Evolutionary conservation across 352 stramenopile species (phyloP), one percentile per base, ranked within the genome.

Genomic region (Phytophthora aleatoria): DNA sequence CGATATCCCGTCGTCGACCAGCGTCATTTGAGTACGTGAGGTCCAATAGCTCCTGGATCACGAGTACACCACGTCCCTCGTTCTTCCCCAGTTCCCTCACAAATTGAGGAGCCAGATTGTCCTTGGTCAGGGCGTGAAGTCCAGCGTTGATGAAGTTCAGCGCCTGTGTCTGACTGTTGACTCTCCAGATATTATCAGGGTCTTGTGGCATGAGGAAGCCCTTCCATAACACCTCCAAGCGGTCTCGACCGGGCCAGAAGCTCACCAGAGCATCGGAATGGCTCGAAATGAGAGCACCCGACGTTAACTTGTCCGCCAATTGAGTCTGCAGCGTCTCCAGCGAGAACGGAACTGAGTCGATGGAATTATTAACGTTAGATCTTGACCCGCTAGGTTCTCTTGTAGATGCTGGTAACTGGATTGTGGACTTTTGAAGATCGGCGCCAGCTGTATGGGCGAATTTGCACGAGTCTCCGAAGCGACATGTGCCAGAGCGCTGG

Each of bases 71-170:
- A 15, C 62, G 60, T 12, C 73, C 70, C 7, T 74, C 67, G 1
- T 44, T 56, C 30, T 69, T 68, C 0, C 73, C 70, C n/a, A 79
- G 48, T 43, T 65, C 73, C 8, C 73, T 50, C n/a, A 81, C 50
- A 50, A 81, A 79, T 31, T 74, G 54, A 43, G 66, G 16, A 20
- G 70, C 73, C 31, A 74, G 6, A 8, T 41, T 69, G 11, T 74
- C 67, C 9, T 72, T 79, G 1, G 9, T 35, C 26, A 81, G 53
- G 15, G 73, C 73, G n/a, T 79, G 67, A 3, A 82, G 60, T n/a
- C 53, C 72, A 2, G 74, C 75, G 54, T 83, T 83, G 15, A 78
- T 57, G 24, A 83, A 81, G 16, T 74, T 81, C 1, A 80, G 33
- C 11, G 45, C 64, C 8, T 80, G 64, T n/a, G 70, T 77, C 42